A percentile compares a stretch with the other conserved stretches of the same genome.
Evolutionary conservation across 768 basidiomycete species (phyloP).

Genomic region (Mycena belliarum): DNA sequence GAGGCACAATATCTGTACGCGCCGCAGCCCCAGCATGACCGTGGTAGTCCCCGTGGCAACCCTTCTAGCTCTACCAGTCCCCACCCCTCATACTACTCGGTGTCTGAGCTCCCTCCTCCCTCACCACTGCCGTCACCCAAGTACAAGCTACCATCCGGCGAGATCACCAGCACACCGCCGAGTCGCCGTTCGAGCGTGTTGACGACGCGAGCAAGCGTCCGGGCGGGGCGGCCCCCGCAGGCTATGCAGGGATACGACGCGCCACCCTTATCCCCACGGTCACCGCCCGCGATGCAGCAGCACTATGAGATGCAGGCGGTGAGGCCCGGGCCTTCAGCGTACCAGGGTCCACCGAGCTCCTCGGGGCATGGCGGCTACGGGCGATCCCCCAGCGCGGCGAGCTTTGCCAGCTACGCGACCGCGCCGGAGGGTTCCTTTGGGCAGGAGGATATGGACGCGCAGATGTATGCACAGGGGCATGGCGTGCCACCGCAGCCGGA

Average conservation of each 20-base stretch:
- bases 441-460: slow-evolving; percentile 6
- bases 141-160: slow-evolving; percentile 47
- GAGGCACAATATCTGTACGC: slow-evolving; percentile 23
- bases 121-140: slow-evolving; percentile 60
- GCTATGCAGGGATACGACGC: slow-evolving; percentile 21
- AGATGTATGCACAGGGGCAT: slow-evolving; percentile 6
- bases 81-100: slow-evolving; percentile 68
- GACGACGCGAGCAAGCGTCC: slow-evolving; percentile 23
- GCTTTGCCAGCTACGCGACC: slow-evolving; percentile 43
- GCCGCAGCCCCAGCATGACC: slow-evolving; percentile 5
- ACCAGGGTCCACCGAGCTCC: slow-evolving; percentile 22
- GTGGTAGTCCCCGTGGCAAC: background rate
- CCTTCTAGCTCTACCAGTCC: slow-evolving; percentile 30
- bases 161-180: slow-evolving; percentile 45
- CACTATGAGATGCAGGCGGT: slow-evolving; percentile 20
- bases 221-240: slow-evolving; percentile 33
- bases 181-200: slow-evolving; percentile 40
- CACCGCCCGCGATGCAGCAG: slow-evolving; percentile 9
- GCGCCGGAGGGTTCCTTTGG: slow-evolving; percentile 43
- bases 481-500: background rate
- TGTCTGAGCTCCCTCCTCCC: slow-evolving; percentile 60
- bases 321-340: slow-evolving; percentile 10
- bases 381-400: slow-evolving; percentile 39
- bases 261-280: background rate
- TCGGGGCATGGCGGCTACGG: slow-evolving; percentile 20